phyloP scores from a whole-genome alignment of 345 rosid genomes.

The Eucalyptus regnans region DNA sequence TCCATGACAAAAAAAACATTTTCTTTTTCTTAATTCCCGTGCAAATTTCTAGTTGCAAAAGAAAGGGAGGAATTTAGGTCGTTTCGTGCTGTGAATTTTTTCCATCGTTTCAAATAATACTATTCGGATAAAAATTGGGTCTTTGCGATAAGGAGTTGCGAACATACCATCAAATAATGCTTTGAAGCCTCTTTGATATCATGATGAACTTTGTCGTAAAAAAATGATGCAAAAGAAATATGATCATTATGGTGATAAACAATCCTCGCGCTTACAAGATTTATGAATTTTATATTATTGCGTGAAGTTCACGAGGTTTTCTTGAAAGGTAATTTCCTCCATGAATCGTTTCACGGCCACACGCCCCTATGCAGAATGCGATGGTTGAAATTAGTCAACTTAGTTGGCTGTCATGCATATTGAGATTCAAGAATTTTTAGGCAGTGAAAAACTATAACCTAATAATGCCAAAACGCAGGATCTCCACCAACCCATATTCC shows the following conservation, averaged over 20 bases:
- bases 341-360: background rate
- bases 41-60: background rate
- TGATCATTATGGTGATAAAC: fast-evolving
- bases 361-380: background rate
- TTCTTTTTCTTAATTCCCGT: background rate
- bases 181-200: background rate
- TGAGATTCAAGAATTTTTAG: background rate
- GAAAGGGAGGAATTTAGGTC: background rate
- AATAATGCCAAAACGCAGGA: background rate
- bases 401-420: background rate
- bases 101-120: background rate
- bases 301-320: background rate
- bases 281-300: background rate
- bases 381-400: background rate
- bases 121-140: background rate
- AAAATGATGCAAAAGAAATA: background rate
- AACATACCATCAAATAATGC: background rate
- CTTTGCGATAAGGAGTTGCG: background rate
- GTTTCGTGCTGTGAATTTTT: background rate
- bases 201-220: background rate
- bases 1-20: background rate
- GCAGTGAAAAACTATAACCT: background rate
- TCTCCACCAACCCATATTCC: background rate
- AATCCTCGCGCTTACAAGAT: fast-evolving
- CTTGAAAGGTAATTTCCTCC: background rate